A percentile compares a stretch with the other conserved stretches of the same genome.
Evolutionary conservation across 73 alveolate species (phyloP).

Genomic region (Paramecium tetraurelia): DNA sequence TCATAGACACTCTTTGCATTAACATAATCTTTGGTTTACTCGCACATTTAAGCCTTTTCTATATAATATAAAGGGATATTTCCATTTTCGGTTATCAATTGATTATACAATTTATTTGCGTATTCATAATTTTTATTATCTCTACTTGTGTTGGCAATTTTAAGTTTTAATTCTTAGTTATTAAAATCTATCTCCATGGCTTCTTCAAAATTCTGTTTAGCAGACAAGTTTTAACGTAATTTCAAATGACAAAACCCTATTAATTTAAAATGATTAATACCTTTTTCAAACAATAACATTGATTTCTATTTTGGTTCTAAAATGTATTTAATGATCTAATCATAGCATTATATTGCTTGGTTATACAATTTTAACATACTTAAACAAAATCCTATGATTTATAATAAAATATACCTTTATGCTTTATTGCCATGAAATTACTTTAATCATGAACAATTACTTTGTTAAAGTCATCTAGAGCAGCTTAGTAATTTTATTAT

Average conservation of each 20-base stretch:
- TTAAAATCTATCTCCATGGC: not conserved
- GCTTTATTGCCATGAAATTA: not conserved
- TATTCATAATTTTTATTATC: not conserved
- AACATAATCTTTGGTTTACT: not conserved
- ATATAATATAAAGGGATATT: not conserved
- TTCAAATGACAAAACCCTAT: not conserved
- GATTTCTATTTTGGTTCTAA: not conserved
- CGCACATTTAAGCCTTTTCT: not conserved
- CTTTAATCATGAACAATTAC: not conserved
- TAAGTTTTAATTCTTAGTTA: not conserved
- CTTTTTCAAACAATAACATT: not conserved
- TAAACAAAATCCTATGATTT: not conserved
- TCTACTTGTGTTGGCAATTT: not conserved
- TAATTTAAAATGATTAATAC: not conserved
- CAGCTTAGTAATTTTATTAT: not conserved
- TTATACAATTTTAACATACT: not conserved
- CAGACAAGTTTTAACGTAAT: not conserved
- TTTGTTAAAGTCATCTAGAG: not conserved
- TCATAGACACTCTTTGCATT: not conserved
- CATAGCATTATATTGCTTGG: not conserved
- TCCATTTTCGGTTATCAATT: not conserved
- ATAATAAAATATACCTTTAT: not conserved
- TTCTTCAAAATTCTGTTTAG: not conserved
- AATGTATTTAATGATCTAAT: not conserved
- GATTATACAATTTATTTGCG: not conserved